A percentile compares a stretch with the other conserved stretches of the same genome.
Evolutionary conservation across 768 basidiomycete species (phyloP).

Genomic region (Russula olivacea): DNA sequence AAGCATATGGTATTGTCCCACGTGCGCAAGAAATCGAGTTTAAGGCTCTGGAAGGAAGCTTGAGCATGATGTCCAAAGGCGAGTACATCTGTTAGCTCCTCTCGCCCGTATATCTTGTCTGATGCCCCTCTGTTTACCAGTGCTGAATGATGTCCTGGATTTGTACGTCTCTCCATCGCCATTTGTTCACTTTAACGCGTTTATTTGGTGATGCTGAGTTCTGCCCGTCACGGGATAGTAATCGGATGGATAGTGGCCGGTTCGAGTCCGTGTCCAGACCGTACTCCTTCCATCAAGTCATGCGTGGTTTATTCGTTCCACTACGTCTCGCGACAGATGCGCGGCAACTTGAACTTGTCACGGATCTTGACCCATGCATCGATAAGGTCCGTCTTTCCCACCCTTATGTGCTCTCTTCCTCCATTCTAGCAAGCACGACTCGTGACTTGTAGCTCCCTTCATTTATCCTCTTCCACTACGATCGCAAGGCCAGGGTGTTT

Average conservation of each 20-base stretch:
- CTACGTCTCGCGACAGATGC: conserved; percentile 63
- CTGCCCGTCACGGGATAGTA: conserved; percentile 37
- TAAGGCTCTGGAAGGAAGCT: conserved; percentile 71
- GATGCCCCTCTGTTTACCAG: conserved; percentile 32
- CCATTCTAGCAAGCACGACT: not conserved
- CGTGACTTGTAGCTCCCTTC: not conserved
- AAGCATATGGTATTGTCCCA: conserved; percentile 65
- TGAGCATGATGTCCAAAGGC: conserved; percentile 89
- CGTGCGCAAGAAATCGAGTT: conserved; percentile 84
- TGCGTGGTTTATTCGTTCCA: conserved; percentile 68
- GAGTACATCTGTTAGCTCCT: conserved; percentile 17
- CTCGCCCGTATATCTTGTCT: conserved; percentile 5
- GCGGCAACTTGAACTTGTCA: conserved; percentile 58
- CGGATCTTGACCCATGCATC: conserved; percentile 61
- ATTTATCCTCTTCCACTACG: not conserved
- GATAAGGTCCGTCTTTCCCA: conserved; percentile 44
- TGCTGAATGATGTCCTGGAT: conserved; percentile 75
- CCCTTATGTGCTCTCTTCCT: not conserved
- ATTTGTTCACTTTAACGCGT: not conserved
- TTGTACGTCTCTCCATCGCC: conserved; percentile 40
- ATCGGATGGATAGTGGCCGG: conserved; percentile 81
- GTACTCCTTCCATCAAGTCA: conserved; percentile 71
- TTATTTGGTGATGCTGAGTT: not conserved
- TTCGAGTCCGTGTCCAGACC: conserved; percentile 70
- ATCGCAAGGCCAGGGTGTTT: not conserved